Evolutionary conservation across 805 yeast genomes (phyloP), one percentile per base, ranked within the genome.

Genomic region (Vanderwaltozyma yarrowii): DNA sequence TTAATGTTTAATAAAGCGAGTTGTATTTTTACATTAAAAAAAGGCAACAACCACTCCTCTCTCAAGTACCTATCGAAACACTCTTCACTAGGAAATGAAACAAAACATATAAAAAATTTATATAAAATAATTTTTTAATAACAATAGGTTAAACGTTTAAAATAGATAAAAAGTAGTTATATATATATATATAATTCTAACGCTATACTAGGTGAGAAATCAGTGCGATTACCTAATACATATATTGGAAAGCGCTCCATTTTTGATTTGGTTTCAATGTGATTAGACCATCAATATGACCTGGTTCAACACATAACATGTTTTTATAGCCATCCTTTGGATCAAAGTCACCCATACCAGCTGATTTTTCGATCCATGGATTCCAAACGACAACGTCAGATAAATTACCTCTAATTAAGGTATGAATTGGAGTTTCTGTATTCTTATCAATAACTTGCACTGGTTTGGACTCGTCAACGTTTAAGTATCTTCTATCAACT

Each of bases 231-330:
- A 17, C 3, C 15, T 17, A 36, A 30, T 30, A 36, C 21, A 36
- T 25, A 15, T 30, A 73, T 62, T 85, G 95, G 21, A 76, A 62
- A 10, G 76, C 95, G n/a, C 62, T 60, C 95, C 95, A 87, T 44
- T 67, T 67, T 43, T 70, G 72, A 36, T 89, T 87, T n/a, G 88
- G 78, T 37, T 63, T 58, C 47, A 89, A 67, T 18, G 60, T 63
- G 19, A 72, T 66, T 54, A 81, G 80, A 35, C 76, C 74, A 39
- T 73, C 69, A 25, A 88, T 96, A 45, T 78, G 70, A 30, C 97
- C 97, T 2, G 95, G 89, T 61, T 88, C 97, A 39, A 88, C 73
- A 62, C 97, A 88, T 40, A 89, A 73, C 96, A 89, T 88, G 29
- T 78, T 68, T 47, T 76, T 69, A 66, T 69, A 89, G 2, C 95